Base-by-base conservation (phyloP, 441 rosid genomes). In the Gossypium gossypioides region DNA sequence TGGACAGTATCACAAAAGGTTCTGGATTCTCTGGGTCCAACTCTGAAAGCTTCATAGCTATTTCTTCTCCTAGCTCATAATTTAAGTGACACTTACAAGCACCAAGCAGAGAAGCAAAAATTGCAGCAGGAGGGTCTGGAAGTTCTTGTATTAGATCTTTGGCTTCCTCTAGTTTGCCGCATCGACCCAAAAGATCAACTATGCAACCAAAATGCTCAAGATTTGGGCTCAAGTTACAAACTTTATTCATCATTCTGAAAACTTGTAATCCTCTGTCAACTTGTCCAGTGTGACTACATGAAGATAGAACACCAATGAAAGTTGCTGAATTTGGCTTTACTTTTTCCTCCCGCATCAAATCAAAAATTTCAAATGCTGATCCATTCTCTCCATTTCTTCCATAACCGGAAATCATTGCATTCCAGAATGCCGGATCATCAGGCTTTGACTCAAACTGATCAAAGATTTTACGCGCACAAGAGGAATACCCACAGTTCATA, bases 321-420 rank as follows among this genome's bases (percentile, higher is more conserved):
- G 91, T 85, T 72, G 85, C 86, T n/a, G 84, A 71, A 82, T 77
- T 86, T 25, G 92, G 92, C 55, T 82, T 42, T 19, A 89, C 80
- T 27, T 80, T 78, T 73, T 78, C 77, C 69, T 74, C 74, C 68
- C 67, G 75, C 79, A 90, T 82, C 75, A 78, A 46, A 22, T 83
- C 81, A 67, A 90, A 90, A 75, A 85, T 79, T 62, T 83, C 75
- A 29, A 88, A 55, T 22, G 85, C 91, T 32, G 82, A 72, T 42
- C 79, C 79, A 74, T 79, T 55, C 52, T 86, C 85, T 62, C 96
- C 93, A 77, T 90, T 84, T 80, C 77, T 85, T 72, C 91, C 92
- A 76, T 88, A 89, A 10, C 96, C 96, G 21, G 83, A 88, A 71
- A 88, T 83, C 86, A 88, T 79, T 15, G 84, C 92, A 67, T 89